Percentiles rank a stretch among this genome's conserved stretches.
These are phyloP conservation scores for Candida rishiriensis DNA, from an alignment of 805 yeast genomes.

Conservation along the genomic window DNA sequence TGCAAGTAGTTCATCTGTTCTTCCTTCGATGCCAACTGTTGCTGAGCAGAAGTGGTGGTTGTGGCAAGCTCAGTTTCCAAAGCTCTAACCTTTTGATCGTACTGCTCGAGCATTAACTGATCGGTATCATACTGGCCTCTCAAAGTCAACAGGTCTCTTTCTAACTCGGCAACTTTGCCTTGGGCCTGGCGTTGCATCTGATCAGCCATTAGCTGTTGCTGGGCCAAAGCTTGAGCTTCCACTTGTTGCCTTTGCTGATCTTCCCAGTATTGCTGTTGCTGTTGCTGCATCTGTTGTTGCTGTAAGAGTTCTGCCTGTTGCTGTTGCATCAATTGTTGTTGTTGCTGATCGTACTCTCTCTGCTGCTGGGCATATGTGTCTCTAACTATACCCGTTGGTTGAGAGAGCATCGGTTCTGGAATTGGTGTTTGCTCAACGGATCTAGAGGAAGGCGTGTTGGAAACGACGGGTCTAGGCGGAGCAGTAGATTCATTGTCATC, in stretches of 20 bases:
- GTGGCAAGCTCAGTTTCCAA: conserved; percentile 68
- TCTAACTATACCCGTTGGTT: conserved; percentile 47
- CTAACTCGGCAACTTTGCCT: conserved; percentile 74
- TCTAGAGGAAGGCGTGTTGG: conserved; percentile 26
- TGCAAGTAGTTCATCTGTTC: conserved; percentile 64
- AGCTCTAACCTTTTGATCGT: conserved; percentile 78
- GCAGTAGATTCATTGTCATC: conserved; percentile 36
- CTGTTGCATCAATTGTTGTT: conserved; percentile 54
- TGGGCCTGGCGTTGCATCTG: conserved; percentile 72
- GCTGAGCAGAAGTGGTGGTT: conserved; percentile 59
- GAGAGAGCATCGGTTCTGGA: conserved; percentile 45
- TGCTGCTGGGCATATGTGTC: conserved; percentile 43
- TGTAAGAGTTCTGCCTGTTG: conserved; percentile 59
- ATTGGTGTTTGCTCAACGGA: conserved; percentile 17
- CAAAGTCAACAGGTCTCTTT: conserved; percentile 70
- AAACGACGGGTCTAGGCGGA: conserved; percentile 34
- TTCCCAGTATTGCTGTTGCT: conserved; percentile 70
- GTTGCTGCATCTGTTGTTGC: conserved; percentile 63
- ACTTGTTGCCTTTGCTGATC: conserved; percentile 70
- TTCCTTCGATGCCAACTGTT: conserved; percentile 71
- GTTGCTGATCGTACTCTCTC: conserved; percentile 53
- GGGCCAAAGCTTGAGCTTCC: conserved; percentile 64
- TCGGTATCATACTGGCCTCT: conserved; percentile 83
- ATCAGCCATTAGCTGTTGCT: conserved; percentile 61
- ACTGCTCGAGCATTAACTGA: conserved; percentile 78